Base-by-base conservation (phyloP, 2,329 filamentous ascomycete species). In the Aspergillus sp. region DNA sequence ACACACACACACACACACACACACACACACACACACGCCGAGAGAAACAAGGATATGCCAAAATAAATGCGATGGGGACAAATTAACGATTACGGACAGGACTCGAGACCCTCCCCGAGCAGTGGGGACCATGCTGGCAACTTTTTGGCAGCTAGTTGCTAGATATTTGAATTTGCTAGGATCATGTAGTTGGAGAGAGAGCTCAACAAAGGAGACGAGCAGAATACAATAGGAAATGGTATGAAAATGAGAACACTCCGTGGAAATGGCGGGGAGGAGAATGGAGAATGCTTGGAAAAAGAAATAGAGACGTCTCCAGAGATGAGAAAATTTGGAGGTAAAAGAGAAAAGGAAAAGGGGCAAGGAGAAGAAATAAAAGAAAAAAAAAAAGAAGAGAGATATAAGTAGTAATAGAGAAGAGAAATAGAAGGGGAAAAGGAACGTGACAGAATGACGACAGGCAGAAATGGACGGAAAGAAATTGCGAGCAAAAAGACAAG, bases 151-250 rank as follows among this genome's bases (percentile, higher is more conserved):
- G 63, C 63, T 72, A 65, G 58, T 62, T 65, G 65, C 66, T 73
- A 67, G 60, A 67, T 67, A 67, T 56, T 68, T 73, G 69, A 63
- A 71, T 71, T 73, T 65, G 68, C 71, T 73, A 72, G 65, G 63
- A 67, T 69, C 71, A 70, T 69, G 66, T 71, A 70, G 65, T 70
- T 69, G 64, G 60, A 67, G 66, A 64, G 63, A 64, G 63, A 65
- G 55, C 62, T 68, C 67, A 65, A 74, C 70, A 68, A 67, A 73
- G 60, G 66, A 72, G 67, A 73, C 61, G 67, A 65, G 67, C 71
- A 66, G 69, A 67, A 67, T 72, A 73, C 69, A 73, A 58, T 65
- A 67, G 64, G 63, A 68, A 69, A 62, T 66, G 59, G 65, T 66
- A 68, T 65, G 62, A 28, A 59, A 57, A 41, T 28, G 51, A 38